These are phyloP conservation scores for Pinus taeda DNA, from an alignment of 75 land plant genomes.

Conservation along the genomic window DNA sequence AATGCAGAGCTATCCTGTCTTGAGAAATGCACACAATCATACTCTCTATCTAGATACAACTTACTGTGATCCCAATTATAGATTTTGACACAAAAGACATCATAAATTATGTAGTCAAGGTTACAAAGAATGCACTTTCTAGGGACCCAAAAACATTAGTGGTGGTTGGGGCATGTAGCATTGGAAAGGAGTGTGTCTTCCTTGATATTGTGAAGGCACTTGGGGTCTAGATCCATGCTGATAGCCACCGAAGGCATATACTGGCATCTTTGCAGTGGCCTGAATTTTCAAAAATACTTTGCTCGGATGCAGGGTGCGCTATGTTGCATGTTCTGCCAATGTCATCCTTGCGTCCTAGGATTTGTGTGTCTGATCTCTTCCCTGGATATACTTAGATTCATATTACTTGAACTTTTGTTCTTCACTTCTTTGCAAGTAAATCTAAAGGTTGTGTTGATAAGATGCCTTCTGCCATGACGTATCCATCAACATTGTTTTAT, in stretches of 20 bases:
- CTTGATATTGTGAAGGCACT: constrained; percentile 62
- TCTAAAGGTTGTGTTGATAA: background rate
- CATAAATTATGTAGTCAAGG: constrained; percentile 38
- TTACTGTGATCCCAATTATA: constrained; percentile 73
- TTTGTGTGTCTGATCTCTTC: background rate
- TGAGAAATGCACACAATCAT: constrained; percentile 22
- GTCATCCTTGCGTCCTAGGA: constrained; percentile 42
- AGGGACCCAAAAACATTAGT: constrained; percentile 52
- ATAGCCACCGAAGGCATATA: constrained; percentile 42
- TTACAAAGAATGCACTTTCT: constrained; percentile 26
- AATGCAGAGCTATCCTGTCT: constrained; percentile 59
- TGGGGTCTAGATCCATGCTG: constrained; percentile 44
- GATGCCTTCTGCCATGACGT: background rate
- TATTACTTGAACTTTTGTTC: background rate
- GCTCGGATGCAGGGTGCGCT: constrained; percentile 35
- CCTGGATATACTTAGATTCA: background rate
- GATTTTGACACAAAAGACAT: constrained; percentile 66
- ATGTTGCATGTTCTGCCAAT: constrained; percentile 66
- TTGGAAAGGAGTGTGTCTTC: constrained; percentile 78
- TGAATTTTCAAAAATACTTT: constrained; percentile 45
- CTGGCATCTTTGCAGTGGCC: constrained; percentile 54
- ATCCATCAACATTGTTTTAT: background rate
- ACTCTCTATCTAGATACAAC: constrained; percentile 76
- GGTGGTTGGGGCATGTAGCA: constrained; percentile 77
- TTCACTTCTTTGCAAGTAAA: background rate